Base-by-base conservation (phyloP, 2,329 filamentous ascomycete genomes). In the Pseudocercospora eumusae region DNA sequence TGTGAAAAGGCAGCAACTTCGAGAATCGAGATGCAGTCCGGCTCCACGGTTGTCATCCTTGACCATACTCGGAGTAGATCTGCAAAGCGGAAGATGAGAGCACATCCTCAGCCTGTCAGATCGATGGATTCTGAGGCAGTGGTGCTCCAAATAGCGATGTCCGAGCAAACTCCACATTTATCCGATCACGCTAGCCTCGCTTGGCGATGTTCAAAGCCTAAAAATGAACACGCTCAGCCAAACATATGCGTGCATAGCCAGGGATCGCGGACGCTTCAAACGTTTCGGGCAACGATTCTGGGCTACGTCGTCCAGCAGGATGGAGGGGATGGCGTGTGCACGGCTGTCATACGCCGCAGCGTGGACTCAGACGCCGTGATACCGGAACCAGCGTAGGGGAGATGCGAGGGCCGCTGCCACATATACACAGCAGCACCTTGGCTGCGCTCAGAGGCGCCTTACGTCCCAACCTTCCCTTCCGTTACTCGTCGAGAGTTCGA, bases 341-440 rank as follows among this genome's bases (percentile, higher is more conserved):
- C 61, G 54, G 61, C 57, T 49, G 61, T 57, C 57, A 53, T 23
- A 63, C 61, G 52, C 57, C 61, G 57, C 49, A 58, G 61, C 56
- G 56, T 59, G 25, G 36, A 33, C 31, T 53, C 50, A 28, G 25
- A 52, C 47, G 47, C 47, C 47, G 47, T 54, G 55, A 58, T 62
- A 47, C 54, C 60, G 56, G 55, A 58, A 33, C 15, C 56, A 62
- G 54, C 50, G 42, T 56, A 60, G 61, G 52, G 61, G 36, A 49
- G 45, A 52, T 47, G 40, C 55, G 55, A 45, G 55, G 27, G 50
- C 56, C 50, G 28, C 44, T 42, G 45, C 59, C 55, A 64, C 55
- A 66, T 67, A 68, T 68, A 66, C 64, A 62, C 60, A 54, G 55
- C 63, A 33, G 53, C 59, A 52, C 59, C 50, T 49, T 60, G 56